These are phyloP conservation scores for Cladosporium sp. DNA, from an alignment of 2,329 filamentous ascomycete species.

Conservation along the genomic window DNA sequence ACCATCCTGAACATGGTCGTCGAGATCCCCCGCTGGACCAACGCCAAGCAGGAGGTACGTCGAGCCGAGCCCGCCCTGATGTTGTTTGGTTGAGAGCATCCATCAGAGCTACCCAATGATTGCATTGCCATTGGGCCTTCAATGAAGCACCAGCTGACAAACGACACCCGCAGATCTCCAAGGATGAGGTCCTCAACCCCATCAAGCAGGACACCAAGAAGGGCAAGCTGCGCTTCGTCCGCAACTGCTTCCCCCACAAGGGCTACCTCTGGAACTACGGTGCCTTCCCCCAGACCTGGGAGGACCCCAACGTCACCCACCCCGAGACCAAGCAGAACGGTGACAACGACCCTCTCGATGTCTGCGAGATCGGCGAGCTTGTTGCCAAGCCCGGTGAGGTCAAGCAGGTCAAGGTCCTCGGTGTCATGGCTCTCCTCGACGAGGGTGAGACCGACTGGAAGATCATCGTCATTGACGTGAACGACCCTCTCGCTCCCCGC, in stretches of 20 bases:
- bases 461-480: conserved; percentile 98
- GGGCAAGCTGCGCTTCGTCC: conserved; percentile 97
- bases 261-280: conserved; percentile 99
- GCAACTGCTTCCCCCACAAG: conserved; percentile 99
- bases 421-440: conserved; percentile 97
- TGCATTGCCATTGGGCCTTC: not conserved
- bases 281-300: conserved; percentile 99
- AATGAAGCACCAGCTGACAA: not conserved
- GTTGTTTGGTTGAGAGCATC: not conserved
- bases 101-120: not conserved
- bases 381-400: conserved; percentile 94
- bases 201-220: conserved; percentile 99
- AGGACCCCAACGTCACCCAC: conserved; percentile 93
- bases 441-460: conserved; percentile 99
- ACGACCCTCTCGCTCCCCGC: conserved; percentile 93
- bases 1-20: conserved; percentile 98
- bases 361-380: conserved; percentile 98
- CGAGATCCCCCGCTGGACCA: conserved; percentile 99
- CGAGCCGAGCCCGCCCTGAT: not conserved
- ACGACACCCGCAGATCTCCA: conserved; percentile 74
- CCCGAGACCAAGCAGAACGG: conserved; percentile 99
- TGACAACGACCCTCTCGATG: conserved; percentile 98
- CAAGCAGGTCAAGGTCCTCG: conserved; percentile 99
- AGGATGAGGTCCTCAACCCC: conserved; percentile 96
- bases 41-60: conserved; percentile 96